Evolutionary conservation across 2,329 filamentous ascomycete species (phyloP), one percentile per base, ranked within the genome.

Genomic region (Aspergillus sp.): DNA sequence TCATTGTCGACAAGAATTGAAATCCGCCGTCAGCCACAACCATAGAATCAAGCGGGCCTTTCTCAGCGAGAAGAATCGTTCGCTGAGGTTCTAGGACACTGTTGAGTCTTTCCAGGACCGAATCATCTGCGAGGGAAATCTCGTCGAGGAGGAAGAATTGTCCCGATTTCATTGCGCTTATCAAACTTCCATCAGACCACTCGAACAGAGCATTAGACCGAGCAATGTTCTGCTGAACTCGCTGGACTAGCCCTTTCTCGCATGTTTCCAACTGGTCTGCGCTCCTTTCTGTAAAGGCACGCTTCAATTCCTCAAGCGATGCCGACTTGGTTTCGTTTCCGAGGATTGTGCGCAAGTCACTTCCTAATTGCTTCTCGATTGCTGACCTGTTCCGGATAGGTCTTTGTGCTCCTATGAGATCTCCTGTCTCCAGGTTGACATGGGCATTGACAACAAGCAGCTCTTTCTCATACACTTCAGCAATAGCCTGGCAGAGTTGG

Each of bases 1-100:
- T 99, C 93, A 99, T 99, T 0, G 93, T 98, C 3, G 93, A 91
- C 49, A 98, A 80, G 67, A 98, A 96, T 60, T 98, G 90, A 67
- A 97, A 99, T 0, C 85, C 87, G 36, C 85, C 75, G 7, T 76
- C 68, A 4, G 86, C 93, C 35, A 79, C 78, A 28, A 98, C 78
- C 52, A 87, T 82, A 0, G 89, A 89, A 63, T 95, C 83, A 4
- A 86, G 78, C 2, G 87, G 80, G 0, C 93, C 94, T 67, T 97
- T 98, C 65, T 98, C 93, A 0, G 94, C 94, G 10, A 99, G 77
- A 3, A 98, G 73, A 29, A 98, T 79, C 0, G 86, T 88, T 44
- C 93, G 79, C 40, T 86, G 82, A 1, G 93, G 84, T 64, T 99
- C 93, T 1, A 99, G 80, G 4, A 97, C 91, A 56, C 91, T 97